Percentiles rank a stretch among this genome's conserved stretches.
phyloP scores from a whole-genome alignment of 176 grass and related monocot species.

The Sorghum bicolor region Sorghum_bicolor_NCBIv3 NC_012874.2:2771501-2772000 shows the following conservation, averaged over 20 bases:
- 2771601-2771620: background rate
- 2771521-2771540: background rate
- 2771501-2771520: slow-evolving; percentile 3
- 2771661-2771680: background rate
- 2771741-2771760: background rate
- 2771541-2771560: slow-evolving; percentile 41
- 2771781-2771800: background rate
- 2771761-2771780: background rate
- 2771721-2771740: background rate
- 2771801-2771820: background rate
- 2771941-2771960: background rate
- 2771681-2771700: slow-evolving; percentile 15
- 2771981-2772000: background rate
- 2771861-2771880: too few species aligned
- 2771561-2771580: slow-evolving; percentile 57
- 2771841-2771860: background rate
- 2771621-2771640: background rate
- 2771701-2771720: slow-evolving; percentile 35
- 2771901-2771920: too few species aligned
- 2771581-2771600: slow-evolving; percentile 12
- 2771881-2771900: too few species aligned
- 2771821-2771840: background rate
- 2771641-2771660: background rate
- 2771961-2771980: background rate
- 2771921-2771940: too few species aligned